These are phyloP conservation scores for Parmelia sp. DNA, from an alignment of 495 filamentous ascomycete species.

Conservation along the genomic window DNA sequence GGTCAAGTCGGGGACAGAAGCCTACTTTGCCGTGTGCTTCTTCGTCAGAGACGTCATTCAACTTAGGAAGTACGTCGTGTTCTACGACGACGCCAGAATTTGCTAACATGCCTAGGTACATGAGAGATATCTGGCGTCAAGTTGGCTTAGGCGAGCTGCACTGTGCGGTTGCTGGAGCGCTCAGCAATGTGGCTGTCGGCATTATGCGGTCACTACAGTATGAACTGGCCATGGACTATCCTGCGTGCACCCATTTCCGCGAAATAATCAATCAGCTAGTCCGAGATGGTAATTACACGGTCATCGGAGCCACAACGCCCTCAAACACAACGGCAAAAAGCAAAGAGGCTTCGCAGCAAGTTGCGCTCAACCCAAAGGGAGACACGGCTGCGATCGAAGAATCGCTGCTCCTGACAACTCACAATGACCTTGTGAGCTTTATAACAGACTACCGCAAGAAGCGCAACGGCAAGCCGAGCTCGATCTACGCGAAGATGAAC, in stretches of 20 bases:
- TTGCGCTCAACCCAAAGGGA: neutral
- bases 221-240: neutral
- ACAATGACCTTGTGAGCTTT: neutral
- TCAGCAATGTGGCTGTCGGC: neutral
- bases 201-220: neutral
- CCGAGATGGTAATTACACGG: neutral
- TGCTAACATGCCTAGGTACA: neutral
- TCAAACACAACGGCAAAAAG: neutral
- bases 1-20: neutral
- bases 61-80: neutral
- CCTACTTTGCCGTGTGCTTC: neutral
- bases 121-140: neutral
- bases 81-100: neutral
- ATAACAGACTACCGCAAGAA: neutral
- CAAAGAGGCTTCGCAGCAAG: neutral
- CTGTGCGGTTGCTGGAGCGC: neutral
- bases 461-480: neutral
- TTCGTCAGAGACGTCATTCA: neutral
- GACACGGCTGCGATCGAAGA: neutral
- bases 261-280: neutral
- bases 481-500: neutral
- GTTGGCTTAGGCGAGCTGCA: neutral
- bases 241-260: neutral
- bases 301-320: neutral
- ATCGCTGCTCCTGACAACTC: neutral